Percentiles rank a stretch among this genome's conserved stretches.
Evolutionary conservation across 2,329 filamentous ascomycete species (phyloP).

Genomic region (Aureobasidium leucospermi): DNA sequence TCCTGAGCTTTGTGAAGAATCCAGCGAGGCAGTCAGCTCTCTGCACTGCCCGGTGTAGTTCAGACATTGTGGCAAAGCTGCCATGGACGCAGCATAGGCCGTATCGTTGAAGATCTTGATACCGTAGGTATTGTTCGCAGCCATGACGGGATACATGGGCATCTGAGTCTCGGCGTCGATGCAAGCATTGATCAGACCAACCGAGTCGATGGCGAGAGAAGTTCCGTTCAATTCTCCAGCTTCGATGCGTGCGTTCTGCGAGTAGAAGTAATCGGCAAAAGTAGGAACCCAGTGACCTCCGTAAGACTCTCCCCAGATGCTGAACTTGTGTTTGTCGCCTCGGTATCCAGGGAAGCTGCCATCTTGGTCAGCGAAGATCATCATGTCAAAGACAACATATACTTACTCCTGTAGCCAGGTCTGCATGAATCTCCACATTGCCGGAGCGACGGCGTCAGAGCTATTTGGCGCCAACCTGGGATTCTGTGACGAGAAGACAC

Average conservation of each 20-base stretch:
- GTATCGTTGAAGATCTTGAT: constrained; percentile 18
- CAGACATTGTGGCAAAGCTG: background rate
- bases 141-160: constrained; percentile 29
- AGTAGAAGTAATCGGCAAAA: constrained; percentile 35
- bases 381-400: rapidly evolving
- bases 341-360: background rate
- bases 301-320: constrained; percentile 1
- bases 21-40: background rate
- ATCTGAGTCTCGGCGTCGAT: constrained; percentile 42
- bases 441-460: constrained; percentile 40
- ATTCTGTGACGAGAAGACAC: constrained; percentile 19
- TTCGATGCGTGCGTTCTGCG: constrained; percentile 51
- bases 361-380: background rate
- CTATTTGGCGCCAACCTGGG: constrained; percentile 21
- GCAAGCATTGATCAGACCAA: constrained; percentile 53
- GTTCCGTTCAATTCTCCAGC: constrained; percentile 27
- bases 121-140: constrained; percentile 32
- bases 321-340: background rate
- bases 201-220: constrained; percentile 41
- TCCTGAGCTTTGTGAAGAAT: background rate
- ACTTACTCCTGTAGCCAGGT: constrained; percentile 32
- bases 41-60: background rate
- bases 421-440: constrained; percentile 52
- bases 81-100: background rate
- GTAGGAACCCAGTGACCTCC: background rate